A percentile compares a stretch with the other conserved stretches of the same genome.
phyloP scores from a whole-genome alignment of 2,329 filamentous ascomycete species.

The Fusarium tanahbumbuense region DNA sequence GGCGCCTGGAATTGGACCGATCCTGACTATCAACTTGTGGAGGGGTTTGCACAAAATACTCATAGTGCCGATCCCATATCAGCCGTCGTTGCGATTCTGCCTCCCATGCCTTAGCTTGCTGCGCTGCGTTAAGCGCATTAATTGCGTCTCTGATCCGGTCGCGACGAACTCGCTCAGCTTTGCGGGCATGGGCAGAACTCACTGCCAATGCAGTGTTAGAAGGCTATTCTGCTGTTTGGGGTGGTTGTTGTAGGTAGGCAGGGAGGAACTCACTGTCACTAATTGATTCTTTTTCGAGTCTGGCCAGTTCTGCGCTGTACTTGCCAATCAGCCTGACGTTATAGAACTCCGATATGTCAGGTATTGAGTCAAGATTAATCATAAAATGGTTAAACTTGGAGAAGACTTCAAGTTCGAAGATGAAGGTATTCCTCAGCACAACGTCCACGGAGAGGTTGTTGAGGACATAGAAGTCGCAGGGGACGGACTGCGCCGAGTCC shows the following conservation, averaged over 20 bases:
- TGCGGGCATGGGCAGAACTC: not conserved
- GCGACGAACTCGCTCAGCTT: not conserved
- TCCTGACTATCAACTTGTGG: too few species aligned
- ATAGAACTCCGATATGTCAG: not conserved
- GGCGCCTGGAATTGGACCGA: fast-evolving
- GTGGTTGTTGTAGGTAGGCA: too few species aligned
- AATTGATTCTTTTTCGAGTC: not conserved
- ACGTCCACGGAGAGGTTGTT: not conserved
- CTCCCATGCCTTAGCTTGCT: not conserved
- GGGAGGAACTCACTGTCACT: slow-evolving; percentile 1
- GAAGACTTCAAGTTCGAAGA: not conserved
- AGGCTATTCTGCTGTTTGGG: too few species aligned
- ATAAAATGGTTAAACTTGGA: not conserved
- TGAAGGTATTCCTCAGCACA: not conserved
- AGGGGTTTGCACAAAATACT: too few species aligned
- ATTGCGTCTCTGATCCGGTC: slow-evolving; percentile 1
- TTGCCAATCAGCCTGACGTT: slow-evolving; percentile 3
- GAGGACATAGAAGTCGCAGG: not conserved
- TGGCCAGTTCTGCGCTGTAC: not conserved
- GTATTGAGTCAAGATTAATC: fast-evolving
- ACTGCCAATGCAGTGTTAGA: not conserved
- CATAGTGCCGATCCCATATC: not conserved
- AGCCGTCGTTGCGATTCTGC: not conserved
- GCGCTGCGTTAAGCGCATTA: fast-evolving
- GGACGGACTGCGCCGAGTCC: fast-evolving